Evolutionary conservation across 495 filamentous ascomycete genomes (phyloP), one percentile per base, ranked within the genome.

Genomic region (Daldinia loculata): DNA sequence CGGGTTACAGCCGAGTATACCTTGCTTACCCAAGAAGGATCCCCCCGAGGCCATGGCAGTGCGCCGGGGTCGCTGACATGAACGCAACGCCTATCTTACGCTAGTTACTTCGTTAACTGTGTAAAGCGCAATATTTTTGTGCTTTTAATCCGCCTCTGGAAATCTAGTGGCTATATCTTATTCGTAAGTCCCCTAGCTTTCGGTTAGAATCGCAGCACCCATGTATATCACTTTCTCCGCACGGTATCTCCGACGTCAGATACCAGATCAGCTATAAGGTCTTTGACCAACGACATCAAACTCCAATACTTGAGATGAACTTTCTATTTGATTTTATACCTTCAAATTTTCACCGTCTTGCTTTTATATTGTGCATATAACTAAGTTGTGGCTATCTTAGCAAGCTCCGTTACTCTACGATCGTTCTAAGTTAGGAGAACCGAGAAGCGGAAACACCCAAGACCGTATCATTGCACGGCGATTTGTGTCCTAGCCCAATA

Each of bases 171-270:
- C 24, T 9, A 17, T 53, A 30, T 30, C n/a, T 15, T 22, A 32
- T 50, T 38, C 17, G 7, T 55, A 43, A 30, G 24, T 27, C 26
- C 22, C 22, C 48, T n/a, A 36, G 15, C 52, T n/a, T 34, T 53
- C 19, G 12, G 29, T 27, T 59, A 55, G 48, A 43, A 11, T 67
- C 56, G 56, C 56, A 61, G 30, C 26, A 29, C 26, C 11, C 43
- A 55, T 56, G n/a, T 43, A 11, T 43, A 34, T 7, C 1, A 68
- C 51, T 27, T 26, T 68, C 39, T 51, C 56, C 51, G 57, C 58
- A 62, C 65, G 29, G 38, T 61, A 29, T 59, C 26, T 36, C 38
- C 38, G 22, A 22, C 59, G 29, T 48, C 60, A 15, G 34, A 34
- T 14, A 36, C 29, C 34, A 32, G 6, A 57, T 45, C 14, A 29